A percentile compares a stretch with the other conserved stretches of the same genome.
Evolutionary conservation across 495 filamentous ascomycete genomes (phyloP).

Genomic region (Hypomontagnella submonticulosa): DNA sequence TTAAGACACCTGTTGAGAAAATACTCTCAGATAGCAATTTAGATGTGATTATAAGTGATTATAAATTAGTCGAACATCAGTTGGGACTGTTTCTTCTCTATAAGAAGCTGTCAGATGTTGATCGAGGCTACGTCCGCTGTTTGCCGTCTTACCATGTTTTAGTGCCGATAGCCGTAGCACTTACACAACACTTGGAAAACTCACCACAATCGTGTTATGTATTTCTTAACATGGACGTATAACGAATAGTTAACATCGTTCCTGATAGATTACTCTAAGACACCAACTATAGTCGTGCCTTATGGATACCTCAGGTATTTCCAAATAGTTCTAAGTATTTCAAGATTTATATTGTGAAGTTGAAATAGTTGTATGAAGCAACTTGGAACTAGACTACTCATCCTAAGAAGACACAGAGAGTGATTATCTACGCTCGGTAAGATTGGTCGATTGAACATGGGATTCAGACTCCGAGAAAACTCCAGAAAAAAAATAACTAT

Average conservation of each 20-base stretch:
- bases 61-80: not conserved
- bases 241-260: no score
- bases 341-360: no score
- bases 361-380: no score
- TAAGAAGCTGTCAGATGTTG: constrained; percentile 1
- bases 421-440: no score
- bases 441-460: no score
- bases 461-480: no score
- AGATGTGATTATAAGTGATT: not conserved
- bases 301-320: no score
- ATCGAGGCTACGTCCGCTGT: constrained; percentile 1
- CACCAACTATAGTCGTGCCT: no score
- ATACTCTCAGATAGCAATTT: not conserved
- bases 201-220: not conserved
- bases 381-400: no score
- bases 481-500: no score
- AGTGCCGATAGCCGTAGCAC: constrained; percentile 35
- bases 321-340: not conserved
- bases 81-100: not conserved
- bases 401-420: no score
- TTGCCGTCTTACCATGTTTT: constrained; percentile 12
- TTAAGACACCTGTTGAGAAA: not conserved
- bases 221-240: not conserved
- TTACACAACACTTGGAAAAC: constrained; percentile 7
- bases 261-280: no score